These are phyloP conservation scores for Gnaphalium uliginosum DNA, from an alignment of 129 eudicot genomes.

Conservation along the genomic window DNA sequence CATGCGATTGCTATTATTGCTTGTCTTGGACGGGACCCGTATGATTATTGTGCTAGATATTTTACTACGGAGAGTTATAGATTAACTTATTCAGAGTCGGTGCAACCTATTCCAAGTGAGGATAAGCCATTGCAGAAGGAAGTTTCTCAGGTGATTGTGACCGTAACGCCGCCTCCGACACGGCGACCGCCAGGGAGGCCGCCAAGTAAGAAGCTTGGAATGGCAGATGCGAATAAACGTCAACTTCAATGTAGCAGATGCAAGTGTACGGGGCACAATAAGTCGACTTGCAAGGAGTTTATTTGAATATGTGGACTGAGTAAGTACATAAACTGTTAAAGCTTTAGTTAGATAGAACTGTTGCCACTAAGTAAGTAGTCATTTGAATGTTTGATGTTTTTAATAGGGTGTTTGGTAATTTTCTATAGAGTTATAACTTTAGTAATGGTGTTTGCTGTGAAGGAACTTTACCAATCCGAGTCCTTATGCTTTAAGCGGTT, in stretches of 20 bases:
- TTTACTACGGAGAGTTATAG: slow-evolving; percentile 60
- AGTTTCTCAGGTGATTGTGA: slow-evolving; percentile 46
- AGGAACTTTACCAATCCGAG: too few relatives aligned
- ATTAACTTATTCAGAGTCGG: slow-evolving; percentile 71
- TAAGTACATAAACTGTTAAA: slow-evolving; percentile 26
- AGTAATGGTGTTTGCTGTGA: too few relatives aligned
- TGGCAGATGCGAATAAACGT: slow-evolving; percentile 53
- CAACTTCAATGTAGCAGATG: slow-evolving; percentile 90
- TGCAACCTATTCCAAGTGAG: slow-evolving; percentile 55
- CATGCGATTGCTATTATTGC: slow-evolving; percentile 81
- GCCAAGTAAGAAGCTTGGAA: slow-evolving; percentile 53
- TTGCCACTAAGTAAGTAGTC: background rate
- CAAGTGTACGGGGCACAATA: slow-evolving; percentile 85
- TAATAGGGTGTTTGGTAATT: background rate
- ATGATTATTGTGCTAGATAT: slow-evolving; percentile 70
- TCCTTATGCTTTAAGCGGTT: too few relatives aligned
- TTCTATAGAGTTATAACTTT: too few relatives aligned
- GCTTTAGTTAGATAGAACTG: slow-evolving; percentile 13
- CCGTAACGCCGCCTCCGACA: slow-evolving; percentile 90
- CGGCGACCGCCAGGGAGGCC: slow-evolving; percentile 97
- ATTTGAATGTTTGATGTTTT: background rate
- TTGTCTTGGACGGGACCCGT: slow-evolving; percentile 58
- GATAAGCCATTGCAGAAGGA: slow-evolving; percentile 46
- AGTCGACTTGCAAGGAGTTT: slow-evolving; percentile 83
- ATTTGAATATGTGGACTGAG: slow-evolving; percentile 34